These are phyloP conservation scores for Apiospora koreana DNA, from an alignment of 2,329 filamentous ascomycete genomes.

Conservation along the genomic window DNA sequence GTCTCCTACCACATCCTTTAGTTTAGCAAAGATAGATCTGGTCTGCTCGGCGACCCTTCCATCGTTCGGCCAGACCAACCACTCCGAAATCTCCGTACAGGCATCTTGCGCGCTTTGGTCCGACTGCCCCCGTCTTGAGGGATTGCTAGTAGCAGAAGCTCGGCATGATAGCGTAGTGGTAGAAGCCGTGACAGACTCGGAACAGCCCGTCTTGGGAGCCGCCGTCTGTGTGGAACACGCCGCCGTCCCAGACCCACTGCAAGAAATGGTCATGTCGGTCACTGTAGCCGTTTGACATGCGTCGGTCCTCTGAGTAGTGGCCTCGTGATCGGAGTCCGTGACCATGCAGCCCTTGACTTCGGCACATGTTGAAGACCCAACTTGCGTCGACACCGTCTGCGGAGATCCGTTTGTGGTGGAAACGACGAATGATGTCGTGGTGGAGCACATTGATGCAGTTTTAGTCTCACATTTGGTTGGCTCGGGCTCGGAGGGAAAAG, in stretches of 20 bases:
- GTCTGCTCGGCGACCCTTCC: not conserved
- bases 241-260: not conserved
- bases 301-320: not conserved
- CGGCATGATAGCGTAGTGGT: not conserved
- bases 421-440: not conserved
- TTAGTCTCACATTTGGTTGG: not conserved
- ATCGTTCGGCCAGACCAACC: not conserved
- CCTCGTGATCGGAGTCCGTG: not conserved
- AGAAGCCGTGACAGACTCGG: not conserved
- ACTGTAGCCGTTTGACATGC: not conserved
- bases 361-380: not conserved
- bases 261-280: not conserved
- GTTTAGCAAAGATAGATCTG: not conserved
- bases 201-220: not conserved
- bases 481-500: not conserved
- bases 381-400: not conserved
- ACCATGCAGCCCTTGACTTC: not conserved
- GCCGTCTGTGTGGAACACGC: not conserved
- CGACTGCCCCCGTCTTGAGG: not conserved
- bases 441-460: not conserved
- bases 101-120: not conserved
- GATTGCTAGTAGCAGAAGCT: not conserved
- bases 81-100: not conserved
- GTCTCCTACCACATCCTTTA: not conserved
- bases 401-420: not conserved